Conservation (phyloP, 352 stramenopile genomes). For the Phytophthora ramorum region DNA sequence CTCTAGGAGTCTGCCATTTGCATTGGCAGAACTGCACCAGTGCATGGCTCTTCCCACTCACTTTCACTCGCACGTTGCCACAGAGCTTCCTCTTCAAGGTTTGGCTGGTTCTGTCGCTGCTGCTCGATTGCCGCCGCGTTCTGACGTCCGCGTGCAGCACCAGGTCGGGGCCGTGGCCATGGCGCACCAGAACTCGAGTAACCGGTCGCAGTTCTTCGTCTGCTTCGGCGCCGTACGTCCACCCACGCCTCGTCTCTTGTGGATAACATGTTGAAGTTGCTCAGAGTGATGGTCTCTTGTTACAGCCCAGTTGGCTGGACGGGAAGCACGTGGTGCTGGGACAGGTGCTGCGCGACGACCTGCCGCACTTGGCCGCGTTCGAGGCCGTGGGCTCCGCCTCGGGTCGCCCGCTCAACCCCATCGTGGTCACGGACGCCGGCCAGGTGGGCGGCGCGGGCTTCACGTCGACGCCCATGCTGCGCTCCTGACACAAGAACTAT, state of each 20-base stretch:
- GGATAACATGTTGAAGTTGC: conserved; percentile 18
- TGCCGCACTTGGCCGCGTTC: conserved; percentile 54
- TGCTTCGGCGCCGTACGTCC: conserved; percentile 78
- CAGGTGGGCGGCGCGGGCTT: conserved; percentile 62
- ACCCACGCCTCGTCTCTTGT: not conserved
- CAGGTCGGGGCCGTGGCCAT: conserved; percentile 95
- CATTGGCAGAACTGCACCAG: not conserved
- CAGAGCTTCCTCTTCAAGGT: conserved; percentile 92
- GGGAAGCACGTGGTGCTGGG: conserved; percentile 99
- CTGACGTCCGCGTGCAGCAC: conserved; percentile 52
- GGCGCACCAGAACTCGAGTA: conserved; percentile 97
- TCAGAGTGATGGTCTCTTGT: conserved; percentile 25
- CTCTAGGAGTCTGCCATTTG: not conserved
- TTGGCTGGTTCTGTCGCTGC: not conserved
- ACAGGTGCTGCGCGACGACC: conserved; percentile 89
- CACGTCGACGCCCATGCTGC: conserved; percentile 12
- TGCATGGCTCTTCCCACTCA: not conserved
- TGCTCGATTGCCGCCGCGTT: not conserved
- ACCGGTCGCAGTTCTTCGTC: conserved; percentile 99
- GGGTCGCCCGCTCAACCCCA: conserved; percentile 51
- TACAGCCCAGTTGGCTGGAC: conserved; percentile 90
- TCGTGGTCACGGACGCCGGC: conserved; percentile 65
- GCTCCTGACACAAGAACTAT: not conserved
- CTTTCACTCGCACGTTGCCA: not conserved
- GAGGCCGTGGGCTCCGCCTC: conserved; percentile 58